A percentile compares a stretch with the other conserved stretches of the same genome.
Conservation (phyloP, 2,329 filamentous ascomycete genomes). For the Cordyceps fumosorosea region DNA sequence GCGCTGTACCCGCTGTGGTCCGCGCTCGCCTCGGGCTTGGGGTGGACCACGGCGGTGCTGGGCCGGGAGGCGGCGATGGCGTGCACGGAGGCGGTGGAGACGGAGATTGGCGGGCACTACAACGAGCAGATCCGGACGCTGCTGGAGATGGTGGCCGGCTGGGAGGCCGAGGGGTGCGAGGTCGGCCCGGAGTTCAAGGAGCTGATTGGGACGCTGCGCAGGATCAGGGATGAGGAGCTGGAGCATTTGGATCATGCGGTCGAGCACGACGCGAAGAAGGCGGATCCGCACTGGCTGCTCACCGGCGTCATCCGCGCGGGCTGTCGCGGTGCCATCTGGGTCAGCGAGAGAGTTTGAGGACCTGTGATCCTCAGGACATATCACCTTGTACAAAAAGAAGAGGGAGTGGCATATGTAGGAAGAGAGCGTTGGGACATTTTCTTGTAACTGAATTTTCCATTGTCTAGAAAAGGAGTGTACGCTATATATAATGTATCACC, state of each 20-base stretch:
- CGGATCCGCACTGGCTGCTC: conserved; percentile 81
- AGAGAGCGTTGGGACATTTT: background rate
- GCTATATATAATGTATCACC: conserved; percentile 2
- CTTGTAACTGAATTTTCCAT: background rate
- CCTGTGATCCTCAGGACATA: background rate
- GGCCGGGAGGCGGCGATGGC: conserved; percentile 96
- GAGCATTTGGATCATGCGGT: conserved; percentile 96
- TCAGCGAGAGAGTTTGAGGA: conserved; percentile 64
- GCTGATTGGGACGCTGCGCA: conserved; percentile 66
- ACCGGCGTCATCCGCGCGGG: conserved; percentile 84
- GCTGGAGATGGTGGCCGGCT: conserved; percentile 71
- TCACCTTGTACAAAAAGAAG: background rate
- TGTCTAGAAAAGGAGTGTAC: background rate
- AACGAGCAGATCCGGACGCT: conserved; percentile 82
- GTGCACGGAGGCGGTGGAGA: conserved; percentile 96
- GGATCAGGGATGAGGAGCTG: conserved; percentile 90
- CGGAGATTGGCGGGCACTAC: conserved; percentile 94
- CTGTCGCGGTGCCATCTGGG: conserved; percentile 87
- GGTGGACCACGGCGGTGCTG: conserved; percentile 84
- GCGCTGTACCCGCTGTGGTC: conserved; percentile 90
- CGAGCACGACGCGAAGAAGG: conserved; percentile 85
- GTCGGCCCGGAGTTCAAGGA: conserved; percentile 70
- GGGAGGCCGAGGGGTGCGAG: conserved; percentile 71
- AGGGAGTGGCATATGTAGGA: background rate
- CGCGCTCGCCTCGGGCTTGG: conserved; percentile 69